phyloP scores from a whole-genome alignment of 2,329 filamentous ascomycete species.

The Emericellopsis cladophorae region DNA sequence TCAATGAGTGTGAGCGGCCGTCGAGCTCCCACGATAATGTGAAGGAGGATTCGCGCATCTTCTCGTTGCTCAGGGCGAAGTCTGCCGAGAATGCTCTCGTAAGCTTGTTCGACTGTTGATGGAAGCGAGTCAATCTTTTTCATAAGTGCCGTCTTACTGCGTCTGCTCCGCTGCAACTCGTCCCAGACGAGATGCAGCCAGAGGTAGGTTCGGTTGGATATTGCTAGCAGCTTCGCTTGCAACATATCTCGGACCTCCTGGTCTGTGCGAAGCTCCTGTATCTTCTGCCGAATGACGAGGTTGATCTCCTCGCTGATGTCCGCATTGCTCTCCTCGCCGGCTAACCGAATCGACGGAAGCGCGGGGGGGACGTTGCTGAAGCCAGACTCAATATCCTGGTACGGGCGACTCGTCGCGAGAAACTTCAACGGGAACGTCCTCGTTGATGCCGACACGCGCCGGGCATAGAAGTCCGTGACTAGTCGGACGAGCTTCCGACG shows the following conservation, averaged over 20 bases:
- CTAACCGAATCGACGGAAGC: constrained; percentile 3
- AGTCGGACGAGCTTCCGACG: neutral
- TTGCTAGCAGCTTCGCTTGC: constrained; percentile 1
- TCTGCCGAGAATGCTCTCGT: constrained; percentile 1
- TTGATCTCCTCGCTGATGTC: constrained; percentile 5
- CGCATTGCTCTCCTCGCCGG: constrained; percentile 4
- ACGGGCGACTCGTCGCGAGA: constrained; percentile 5
- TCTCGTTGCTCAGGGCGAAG: no score
- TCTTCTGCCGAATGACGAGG: constrained; percentile 2
- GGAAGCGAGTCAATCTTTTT: constrained; percentile 4
- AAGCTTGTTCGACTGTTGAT: constrained; percentile 3
- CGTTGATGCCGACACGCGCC: neutral
- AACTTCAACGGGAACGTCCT: constrained; percentile 3
- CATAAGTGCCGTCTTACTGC: neutral
- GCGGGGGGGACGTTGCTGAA: neutral
- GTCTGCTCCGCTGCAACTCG: constrained; percentile 1
- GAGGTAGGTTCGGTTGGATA: constrained; percentile 4
- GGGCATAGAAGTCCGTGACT: constrained; percentile 2
- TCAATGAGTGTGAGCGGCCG: constrained; percentile 4
- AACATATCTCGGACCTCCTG: neutral
- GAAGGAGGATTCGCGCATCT: constrained; percentile 1
- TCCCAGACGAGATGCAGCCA: constrained; percentile 5
- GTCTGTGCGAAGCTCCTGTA: neutral
- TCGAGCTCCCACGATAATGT: constrained; percentile 6
- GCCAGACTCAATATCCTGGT: constrained; percentile 2